Evolutionary conservation across 805 yeast species (phyloP).

Genomic region (Cyberlindnera mrakii): DNA sequence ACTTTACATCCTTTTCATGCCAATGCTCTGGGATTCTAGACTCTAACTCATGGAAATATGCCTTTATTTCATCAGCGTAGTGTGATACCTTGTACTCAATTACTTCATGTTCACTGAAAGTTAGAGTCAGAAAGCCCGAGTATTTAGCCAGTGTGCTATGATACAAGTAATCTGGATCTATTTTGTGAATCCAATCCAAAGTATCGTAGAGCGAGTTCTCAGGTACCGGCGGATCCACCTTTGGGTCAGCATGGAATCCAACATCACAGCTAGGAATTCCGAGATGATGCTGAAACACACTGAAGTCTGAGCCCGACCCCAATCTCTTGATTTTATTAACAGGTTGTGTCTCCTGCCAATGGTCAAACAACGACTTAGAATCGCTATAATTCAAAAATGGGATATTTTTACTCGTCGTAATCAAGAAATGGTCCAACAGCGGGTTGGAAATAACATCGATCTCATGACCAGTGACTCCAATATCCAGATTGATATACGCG

Average conservation of each 20-base stretch:
- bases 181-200: constrained; percentile 45
- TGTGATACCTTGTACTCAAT: constrained; percentile 39
- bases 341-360: constrained; percentile 32
- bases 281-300: constrained; percentile 54
- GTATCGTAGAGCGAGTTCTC: constrained; percentile 57
- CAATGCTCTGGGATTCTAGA: constrained; percentile 26
- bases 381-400: constrained; percentile 31
- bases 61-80: constrained; percentile 39
- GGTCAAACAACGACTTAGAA: constrained; percentile 38
- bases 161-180: constrained; percentile 45
- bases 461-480: constrained; percentile 45
- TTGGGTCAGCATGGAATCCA: constrained; percentile 29
- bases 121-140: constrained; percentile 48
- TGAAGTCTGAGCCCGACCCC: constrained; percentile 27
- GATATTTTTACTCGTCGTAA: constrained; percentile 40
- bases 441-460: constrained; percentile 50
- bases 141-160: constrained; percentile 57
- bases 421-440: constrained; percentile 40
- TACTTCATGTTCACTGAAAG: constrained; percentile 53
- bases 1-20: constrained; percentile 14
- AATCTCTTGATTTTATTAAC: constrained; percentile 33
- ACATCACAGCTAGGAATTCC: constrained; percentile 60
- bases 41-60: constrained; percentile 27
- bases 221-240: constrained; percentile 37
- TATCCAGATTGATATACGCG: constrained; percentile 46